Evolutionary conservation across 257 asterid genomes (phyloP), one percentile per base, ranked within the genome.

Genomic region (Solanum sitiens): DNA sequence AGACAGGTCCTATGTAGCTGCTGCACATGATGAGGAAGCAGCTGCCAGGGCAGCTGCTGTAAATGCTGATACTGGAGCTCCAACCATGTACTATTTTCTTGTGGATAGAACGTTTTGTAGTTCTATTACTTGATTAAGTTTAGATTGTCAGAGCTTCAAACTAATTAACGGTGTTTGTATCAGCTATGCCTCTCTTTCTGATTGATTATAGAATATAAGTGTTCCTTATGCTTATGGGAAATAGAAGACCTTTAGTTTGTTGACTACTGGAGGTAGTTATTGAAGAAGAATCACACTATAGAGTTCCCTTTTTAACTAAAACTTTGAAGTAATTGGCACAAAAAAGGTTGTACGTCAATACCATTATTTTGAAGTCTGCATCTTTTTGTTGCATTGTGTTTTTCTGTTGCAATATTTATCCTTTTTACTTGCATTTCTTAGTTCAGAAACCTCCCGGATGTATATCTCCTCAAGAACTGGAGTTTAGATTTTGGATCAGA

Each of bases 11-110:
- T 88, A 90, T 73, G 87, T 91, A 68, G 86, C 91, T 33, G 98
- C 98, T 86, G 88, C 94, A 47, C 92, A 91, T 85, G 95, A 95
- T 85, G 99, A 97, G 95, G 98, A 95, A 89, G 93, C 95, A 88
- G 91, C 96, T 88, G 98, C 95, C 80, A 87, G 83, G 89, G 94
- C 91, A 37, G 96, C 98, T 42, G 98, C 94, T 0, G 90, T 77
- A 21, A 88, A 85, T 91, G 95, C 95, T 35, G 94, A 93, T 87
- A 89, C 86, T 70, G 98, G 94, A 86, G 96, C 91, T 16, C 98
- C 98, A 30, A 97, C 98, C 87, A 95, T 97, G 98, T 96, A 86
- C 37, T 91, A 1, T 88, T 86, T 89, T 86, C 87, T 74, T 86
- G 11, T 53, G 8, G 67, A 77, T 73, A 74, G 85, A 91, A 65